Evolutionary conservation across 441 rosid genomes (phyloP).

Genomic region (Capsella rubella): DNA sequence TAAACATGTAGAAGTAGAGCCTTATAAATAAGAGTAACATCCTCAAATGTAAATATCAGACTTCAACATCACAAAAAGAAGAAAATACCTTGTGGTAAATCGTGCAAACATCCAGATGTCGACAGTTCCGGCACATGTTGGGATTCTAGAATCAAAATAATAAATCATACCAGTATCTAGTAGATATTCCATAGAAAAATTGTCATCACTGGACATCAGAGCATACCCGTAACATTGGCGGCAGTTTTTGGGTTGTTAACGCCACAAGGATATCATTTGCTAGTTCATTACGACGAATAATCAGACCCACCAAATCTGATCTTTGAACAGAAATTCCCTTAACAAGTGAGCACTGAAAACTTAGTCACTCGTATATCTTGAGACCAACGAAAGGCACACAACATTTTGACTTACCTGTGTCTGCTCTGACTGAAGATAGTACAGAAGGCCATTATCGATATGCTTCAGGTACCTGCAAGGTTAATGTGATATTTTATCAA

Average conservation of each 20-base stretch:
- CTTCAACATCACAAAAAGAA: constrained; percentile 16
- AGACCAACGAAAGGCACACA: constrained; percentile 40
- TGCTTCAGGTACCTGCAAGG: constrained; percentile 72
- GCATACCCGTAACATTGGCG: constrained; percentile 89
- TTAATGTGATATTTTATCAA: constrained; percentile 4
- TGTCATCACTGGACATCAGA: constrained; percentile 33
- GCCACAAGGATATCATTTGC: constrained; percentile 89
- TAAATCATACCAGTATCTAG: constrained; percentile 27
- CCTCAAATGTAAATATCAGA: background rate
- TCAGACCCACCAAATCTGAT: constrained; percentile 91
- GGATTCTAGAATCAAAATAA: constrained; percentile 63
- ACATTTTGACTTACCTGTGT: constrained; percentile 66
- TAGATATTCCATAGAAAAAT: constrained; percentile 22
- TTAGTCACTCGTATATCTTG: constrained; percentile 42
- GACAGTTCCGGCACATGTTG: constrained; percentile 87
- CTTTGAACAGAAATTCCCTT: constrained; percentile 87
- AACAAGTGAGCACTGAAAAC: constrained; percentile 37
- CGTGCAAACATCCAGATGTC: constrained; percentile 90
- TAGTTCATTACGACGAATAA: constrained; percentile 97
- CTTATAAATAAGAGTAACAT: constrained; percentile 9
- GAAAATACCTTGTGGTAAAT: constrained; percentile 90
- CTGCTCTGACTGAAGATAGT: constrained; percentile 88
- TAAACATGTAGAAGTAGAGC: constrained; percentile 8
- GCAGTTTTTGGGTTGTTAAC: constrained; percentile 72
- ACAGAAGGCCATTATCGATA: constrained; percentile 88